Base-by-base conservation (phyloP, 2,329 filamentous ascomycete genomes). In the Botrytis porri region DNA sequence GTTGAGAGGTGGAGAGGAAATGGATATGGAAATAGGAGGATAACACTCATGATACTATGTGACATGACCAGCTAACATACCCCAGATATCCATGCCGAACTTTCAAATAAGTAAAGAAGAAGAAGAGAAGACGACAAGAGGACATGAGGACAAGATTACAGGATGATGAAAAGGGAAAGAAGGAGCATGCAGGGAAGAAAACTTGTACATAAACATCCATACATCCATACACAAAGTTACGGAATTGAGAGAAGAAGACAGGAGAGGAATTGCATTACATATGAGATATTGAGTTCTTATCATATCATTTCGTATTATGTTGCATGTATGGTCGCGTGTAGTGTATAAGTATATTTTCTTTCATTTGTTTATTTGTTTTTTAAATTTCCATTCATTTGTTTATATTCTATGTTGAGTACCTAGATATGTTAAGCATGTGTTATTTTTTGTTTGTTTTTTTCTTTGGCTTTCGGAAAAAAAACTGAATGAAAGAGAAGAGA, bases 11-110 rank as follows among this genome's bases (percentile, higher is more conserved):
- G 22, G 20, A 39, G 18, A 16, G 51, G 20, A 22, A n/a, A 18
- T 62, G 5, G 35, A 14, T 2, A 12, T 66, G 35, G 45, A 20
- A 7, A 29, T 39, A 7, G 14, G 22, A 18, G 12, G 37, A 62
- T 62, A 3, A 16, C 16, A n/a, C 20, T 25, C 22, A 16, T 61
- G 12, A 12, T 20, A 65, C 16, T 6, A 39, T 39, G 3, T 18
- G 22, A 20, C 12, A 65, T 25, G 41, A 35, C 29, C 32, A 57
- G 43, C 57, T 72, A 71, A 74, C 48, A n/a, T 22, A 43, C 43
- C 29, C 25, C 65, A 74, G 73, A 43, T 74, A 74, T 39, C 73
- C 73, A 51, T 74, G 73, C 59, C 67, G 73, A 63, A 71, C 73
- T 29, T 74, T 74, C 62, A 73, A 73, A 57, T 74, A 74, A 51